Conservation (phyloP, 2,329 filamentous ascomycete species). For the Trichoderma pleuroti region DNA sequence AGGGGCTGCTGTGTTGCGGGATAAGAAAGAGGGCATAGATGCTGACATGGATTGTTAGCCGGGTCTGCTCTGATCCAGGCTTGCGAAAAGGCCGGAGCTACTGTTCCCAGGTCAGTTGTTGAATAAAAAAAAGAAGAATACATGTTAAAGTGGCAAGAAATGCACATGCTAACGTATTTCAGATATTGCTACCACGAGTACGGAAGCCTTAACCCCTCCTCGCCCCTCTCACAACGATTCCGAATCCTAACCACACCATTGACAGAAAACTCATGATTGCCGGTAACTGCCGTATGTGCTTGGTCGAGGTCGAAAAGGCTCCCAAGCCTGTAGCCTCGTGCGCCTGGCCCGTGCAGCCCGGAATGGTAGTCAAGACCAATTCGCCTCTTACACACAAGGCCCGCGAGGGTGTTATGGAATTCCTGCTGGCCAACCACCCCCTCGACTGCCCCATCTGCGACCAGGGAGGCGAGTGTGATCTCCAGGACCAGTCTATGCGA, state of each 20-base stretch:
- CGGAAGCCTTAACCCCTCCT: constrained; percentile 34
- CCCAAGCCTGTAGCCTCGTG: constrained; percentile 98
- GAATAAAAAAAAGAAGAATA: neutral
- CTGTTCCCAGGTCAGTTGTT: constrained; percentile 69
- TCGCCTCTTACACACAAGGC: constrained; percentile 96
- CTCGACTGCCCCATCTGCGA: constrained; percentile 97
- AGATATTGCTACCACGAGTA: constrained; percentile 99
- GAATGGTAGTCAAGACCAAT: constrained; percentile 99
- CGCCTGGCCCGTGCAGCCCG: constrained; percentile 96
- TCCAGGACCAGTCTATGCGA: constrained; percentile 99
- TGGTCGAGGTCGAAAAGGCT: constrained; percentile 94
- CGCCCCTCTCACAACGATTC: constrained; percentile 20
- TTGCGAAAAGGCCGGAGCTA: constrained; percentile 94
- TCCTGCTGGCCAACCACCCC: constrained; percentile 91
- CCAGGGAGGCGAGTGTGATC: constrained; percentile 97
- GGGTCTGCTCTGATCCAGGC: constrained; percentile 97
- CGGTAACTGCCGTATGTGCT: constrained; percentile 98
- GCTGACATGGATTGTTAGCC: constrained; percentile 57
- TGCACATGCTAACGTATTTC: constrained; percentile 30
- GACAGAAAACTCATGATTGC: constrained; percentile 94
- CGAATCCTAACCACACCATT: constrained; percentile 36
- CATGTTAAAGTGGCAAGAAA: neutral
- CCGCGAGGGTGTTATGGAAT: constrained; percentile 98
- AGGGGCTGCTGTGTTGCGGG: constrained; percentile 19
- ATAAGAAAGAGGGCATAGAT: constrained; percentile 12